Percentiles rank a stretch among this genome's conserved stretches.
Conservation (phyloP, 2,329 filamentous ascomycete genomes). For the Verruconis gallopava region DNA sequence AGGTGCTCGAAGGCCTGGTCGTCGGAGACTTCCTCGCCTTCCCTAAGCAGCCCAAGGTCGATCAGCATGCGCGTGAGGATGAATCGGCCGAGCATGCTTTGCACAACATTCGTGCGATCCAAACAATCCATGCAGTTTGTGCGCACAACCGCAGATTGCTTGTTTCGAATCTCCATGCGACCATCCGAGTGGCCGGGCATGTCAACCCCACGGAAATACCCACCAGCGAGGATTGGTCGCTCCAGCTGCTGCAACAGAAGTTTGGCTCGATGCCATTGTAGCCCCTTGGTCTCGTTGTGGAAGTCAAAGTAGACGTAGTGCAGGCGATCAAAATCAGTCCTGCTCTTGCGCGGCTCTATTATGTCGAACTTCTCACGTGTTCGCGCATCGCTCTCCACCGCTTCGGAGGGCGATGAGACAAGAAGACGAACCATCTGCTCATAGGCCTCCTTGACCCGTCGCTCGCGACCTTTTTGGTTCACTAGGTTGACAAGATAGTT, state of each 20-base stretch:
- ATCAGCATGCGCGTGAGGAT: slow-evolving; percentile 78
- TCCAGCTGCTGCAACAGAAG: slow-evolving; percentile 72
- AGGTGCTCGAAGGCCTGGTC: slow-evolving; percentile 74
- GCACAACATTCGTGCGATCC: slow-evolving; percentile 93
- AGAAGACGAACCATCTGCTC: slow-evolving; percentile 76
- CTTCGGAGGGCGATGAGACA: slow-evolving; percentile 54
- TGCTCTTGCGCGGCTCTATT: slow-evolving; percentile 49
- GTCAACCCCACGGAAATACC: slow-evolving; percentile 88
- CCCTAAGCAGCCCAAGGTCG: slow-evolving; percentile 65
- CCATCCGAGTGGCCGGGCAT: slow-evolving; percentile 59
- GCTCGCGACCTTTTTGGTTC: slow-evolving; percentile 88
- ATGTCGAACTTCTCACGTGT: slow-evolving; percentile 71
- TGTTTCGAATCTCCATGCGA: slow-evolving; percentile 63
- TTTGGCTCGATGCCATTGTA: slow-evolving; percentile 85
- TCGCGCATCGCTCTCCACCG: slow-evolving; percentile 41
- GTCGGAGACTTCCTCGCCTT: slow-evolving; percentile 66
- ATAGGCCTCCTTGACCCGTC: slow-evolving; percentile 81
- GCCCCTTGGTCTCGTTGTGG: slow-evolving; percentile 91
- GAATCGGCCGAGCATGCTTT: slow-evolving; percentile 89
- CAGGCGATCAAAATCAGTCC: slow-evolving; percentile 62
- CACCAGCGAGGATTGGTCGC: slow-evolving; percentile 61
- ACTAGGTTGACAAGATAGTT: slow-evolving; percentile 96
- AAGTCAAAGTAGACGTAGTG: slow-evolving; percentile 99
- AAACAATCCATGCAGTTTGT: slow-evolving; percentile 99
- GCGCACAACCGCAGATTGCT: slow-evolving; percentile 81